Conservation (phyloP, 768 basidiomycete species). For the Psilocybe cubensis region DNA sequence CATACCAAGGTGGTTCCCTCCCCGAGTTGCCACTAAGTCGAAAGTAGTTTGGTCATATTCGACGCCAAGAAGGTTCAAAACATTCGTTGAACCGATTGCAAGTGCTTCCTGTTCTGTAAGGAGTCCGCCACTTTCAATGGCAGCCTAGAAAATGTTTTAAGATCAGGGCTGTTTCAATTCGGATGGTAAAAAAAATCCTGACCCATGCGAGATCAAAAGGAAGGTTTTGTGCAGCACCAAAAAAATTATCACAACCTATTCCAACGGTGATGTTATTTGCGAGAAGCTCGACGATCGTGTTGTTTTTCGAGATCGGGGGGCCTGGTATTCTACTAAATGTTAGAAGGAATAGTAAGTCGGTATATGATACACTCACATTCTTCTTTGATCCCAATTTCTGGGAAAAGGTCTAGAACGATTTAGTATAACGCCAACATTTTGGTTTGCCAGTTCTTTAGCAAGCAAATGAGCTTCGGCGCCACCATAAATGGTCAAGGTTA, state of each 20-base stretch:
- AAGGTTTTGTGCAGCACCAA: constrained; percentile 76
- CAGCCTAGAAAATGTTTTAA: constrained; percentile 36
- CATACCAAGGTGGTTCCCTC: constrained; percentile 55
- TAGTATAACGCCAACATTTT: constrained; percentile 50
- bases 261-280: constrained; percentile 75
- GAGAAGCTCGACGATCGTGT: constrained; percentile 60
- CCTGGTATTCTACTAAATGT: constrained; percentile 57
- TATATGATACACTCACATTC: constrained; percentile 50
- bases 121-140: constrained; percentile 43
- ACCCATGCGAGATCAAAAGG: constrained; percentile 87
- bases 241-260: constrained; percentile 60
- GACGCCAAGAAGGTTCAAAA: constrained; percentile 44
- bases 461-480: constrained; percentile 71
- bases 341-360: background rate
- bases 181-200: constrained; percentile 22
- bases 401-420: constrained; percentile 74
- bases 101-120: constrained; percentile 46
- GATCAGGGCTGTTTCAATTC: background rate
- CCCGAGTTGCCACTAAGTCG: constrained; percentile 61
- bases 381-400: constrained; percentile 64
- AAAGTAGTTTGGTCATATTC: constrained; percentile 32
- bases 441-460: constrained; percentile 64
- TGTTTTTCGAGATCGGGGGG: constrained; percentile 65
- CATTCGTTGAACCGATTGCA: constrained; percentile 50
- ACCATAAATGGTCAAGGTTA: constrained; percentile 67